Percentiles rank a stretch among this genome's conserved stretches.
Evolutionary conservation across 768 basidiomycete species (phyloP).

Genomic region (Tulasnella sp.): DNA sequence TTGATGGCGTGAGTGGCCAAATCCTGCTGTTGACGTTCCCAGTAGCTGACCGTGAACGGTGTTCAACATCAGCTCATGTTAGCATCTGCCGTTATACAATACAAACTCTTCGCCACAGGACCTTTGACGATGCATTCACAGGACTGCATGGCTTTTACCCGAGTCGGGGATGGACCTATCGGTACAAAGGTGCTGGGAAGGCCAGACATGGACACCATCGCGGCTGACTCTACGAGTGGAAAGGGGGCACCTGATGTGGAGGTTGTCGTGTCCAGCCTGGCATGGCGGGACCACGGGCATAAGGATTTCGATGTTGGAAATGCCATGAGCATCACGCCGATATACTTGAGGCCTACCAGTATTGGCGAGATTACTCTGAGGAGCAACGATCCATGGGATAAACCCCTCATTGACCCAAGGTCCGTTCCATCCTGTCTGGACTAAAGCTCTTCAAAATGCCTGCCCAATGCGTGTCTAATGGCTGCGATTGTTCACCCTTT

Average conservation of each 20-base stretch:
- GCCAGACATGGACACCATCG: background rate
- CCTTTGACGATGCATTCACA: background rate
- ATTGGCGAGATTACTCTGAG: background rate
- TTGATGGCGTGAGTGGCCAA: too few relatives aligned
- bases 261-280: constrained; percentile 2
- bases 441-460: too few relatives aligned
- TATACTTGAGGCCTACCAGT: background rate
- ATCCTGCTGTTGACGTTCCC: background rate
- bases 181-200: background rate
- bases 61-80: background rate
- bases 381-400: background rate
- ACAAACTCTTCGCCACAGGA: background rate
- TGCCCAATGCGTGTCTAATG: background rate
- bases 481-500: background rate
- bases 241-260: constrained; percentile 15
- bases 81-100: background rate
- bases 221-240: constrained; percentile 6
- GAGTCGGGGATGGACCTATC: background rate
- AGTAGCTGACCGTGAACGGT: background rate
- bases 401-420: background rate
- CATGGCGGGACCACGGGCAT: constrained; percentile 11
- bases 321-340: background rate
- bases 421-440: background rate
- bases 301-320: background rate
- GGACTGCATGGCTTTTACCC: background rate